Conservation (phyloP, 768 basidiomycete genomes). For the Agrocybe praecox region DNA sequence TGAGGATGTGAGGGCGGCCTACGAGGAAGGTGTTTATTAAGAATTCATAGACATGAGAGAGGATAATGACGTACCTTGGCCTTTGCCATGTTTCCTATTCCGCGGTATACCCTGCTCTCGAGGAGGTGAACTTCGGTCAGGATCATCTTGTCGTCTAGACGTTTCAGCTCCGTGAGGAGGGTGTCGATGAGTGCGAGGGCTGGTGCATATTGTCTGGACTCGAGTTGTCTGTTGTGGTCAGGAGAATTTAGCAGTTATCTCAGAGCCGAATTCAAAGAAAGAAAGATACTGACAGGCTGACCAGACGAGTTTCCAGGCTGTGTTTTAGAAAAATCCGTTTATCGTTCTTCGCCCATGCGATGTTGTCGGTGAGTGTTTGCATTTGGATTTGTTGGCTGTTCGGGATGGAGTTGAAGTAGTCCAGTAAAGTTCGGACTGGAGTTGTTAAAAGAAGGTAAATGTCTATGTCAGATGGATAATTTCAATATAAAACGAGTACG, state of each 20-base stretch:
- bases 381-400: constrained; percentile 78
- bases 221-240: constrained; percentile 59
- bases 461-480: too few relatives aligned
- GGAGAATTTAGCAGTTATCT: background rate
- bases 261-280: too few relatives aligned
- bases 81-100: constrained; percentile 86
- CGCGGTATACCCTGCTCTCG: constrained; percentile 90
- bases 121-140: constrained; percentile 95
- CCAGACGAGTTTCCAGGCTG: constrained; percentile 87
- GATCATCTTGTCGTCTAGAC: constrained; percentile 96
- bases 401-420: constrained; percentile 83
- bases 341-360: constrained; percentile 89
- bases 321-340: constrained; percentile 97
- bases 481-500: too few relatives aligned
- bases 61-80: constrained; percentile 65
- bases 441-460: background rate
- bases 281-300: constrained; percentile 55
- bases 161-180: constrained; percentile 89
- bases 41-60: too few relatives aligned
- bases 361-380: constrained; percentile 84
- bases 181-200: constrained; percentile 83
- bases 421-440: constrained; percentile 90
- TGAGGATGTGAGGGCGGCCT: constrained; percentile 89
- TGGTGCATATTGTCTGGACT: constrained; percentile 72
- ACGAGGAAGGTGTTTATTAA: background rate